Base-by-base conservation (phyloP, 2,329 filamentous ascomycete species). In the Tothia fuscella region DNA sequence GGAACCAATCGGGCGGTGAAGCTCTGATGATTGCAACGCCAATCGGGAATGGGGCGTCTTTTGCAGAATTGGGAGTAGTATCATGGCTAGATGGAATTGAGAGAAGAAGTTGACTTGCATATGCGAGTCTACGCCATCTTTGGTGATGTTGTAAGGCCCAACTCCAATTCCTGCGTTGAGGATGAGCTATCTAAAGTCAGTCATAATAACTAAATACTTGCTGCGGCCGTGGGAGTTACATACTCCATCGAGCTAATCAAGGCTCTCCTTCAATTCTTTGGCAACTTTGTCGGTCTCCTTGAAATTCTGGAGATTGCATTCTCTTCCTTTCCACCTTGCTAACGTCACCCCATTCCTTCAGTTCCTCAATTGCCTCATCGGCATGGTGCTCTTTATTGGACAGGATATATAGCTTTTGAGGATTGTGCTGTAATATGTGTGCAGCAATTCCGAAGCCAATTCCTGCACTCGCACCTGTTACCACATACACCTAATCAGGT, bases 401-500 rank as follows among this genome's bases (percentile, higher is more conserved):
- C 3, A 72, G 57, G 3, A 72, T 56, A 45, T 68, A 68, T 35
- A 72, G 61, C 44, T 62, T 67, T 3, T 55, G 52, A 2, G 63
- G 56, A 34, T 65, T 66, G 51, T 70, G 66, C 49, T 71, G 64
- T 3, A 72, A 61, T n/a, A 72, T 53, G 46, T 73, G 69, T 6
- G 68, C 66, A 21, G 64, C 59, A 34, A 72, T 71, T 19, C 67
- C 68, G 45, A 63, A 71, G 13, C 68, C 68, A 24, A 70, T 70
- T 16, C 66, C 67, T n/a, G 65, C 62, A 16, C 60, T 64, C 17
- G 66, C 66, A n/a, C 66, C 64, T 1, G 66, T 70, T 12, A 71
- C 62, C 14, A 69, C 55, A 40, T 63, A 71, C n/a, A n/a, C n/a
- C n/a, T 14, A 66, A 55, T n/a, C n/a, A n/a, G n/a, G 58, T 66